These are phyloP conservation scores for Pecoramyces ruminantium DNA, from an alignment of 192 early-diverging fungal genomes.

Conservation along the genomic window DNA sequence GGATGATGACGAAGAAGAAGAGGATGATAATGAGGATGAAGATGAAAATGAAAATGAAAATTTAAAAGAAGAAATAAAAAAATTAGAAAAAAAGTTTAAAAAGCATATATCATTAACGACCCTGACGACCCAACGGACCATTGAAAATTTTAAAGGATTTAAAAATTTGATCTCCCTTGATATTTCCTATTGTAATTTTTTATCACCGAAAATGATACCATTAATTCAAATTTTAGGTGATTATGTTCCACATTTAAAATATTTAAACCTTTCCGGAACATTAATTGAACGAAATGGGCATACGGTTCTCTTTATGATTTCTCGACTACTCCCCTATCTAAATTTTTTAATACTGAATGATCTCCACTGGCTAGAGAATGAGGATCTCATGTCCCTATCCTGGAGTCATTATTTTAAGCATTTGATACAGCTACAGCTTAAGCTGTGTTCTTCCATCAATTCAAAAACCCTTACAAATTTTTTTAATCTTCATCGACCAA, in stretches of 20 bases:
- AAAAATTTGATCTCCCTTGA: neutral
- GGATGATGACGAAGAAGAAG: neutral
- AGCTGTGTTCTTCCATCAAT: neutral
- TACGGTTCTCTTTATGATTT: neutral
- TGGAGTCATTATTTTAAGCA: neutral
- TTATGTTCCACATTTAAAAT: neutral
- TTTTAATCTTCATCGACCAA: neutral
- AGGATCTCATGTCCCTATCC: neutral
- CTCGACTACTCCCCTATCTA: neutral
- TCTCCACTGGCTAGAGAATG: neutral
- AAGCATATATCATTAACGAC: neutral
- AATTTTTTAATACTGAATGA: neutral
- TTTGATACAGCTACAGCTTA: neutral
- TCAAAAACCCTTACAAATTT: neutral
- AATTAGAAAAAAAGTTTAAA: neutral
- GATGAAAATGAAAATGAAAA: neutral
- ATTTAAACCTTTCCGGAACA: neutral
- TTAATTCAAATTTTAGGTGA: neutral
- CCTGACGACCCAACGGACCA: neutral
- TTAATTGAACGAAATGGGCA: neutral
- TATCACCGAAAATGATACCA: neutral
- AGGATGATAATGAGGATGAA: neutral
- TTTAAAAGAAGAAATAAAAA: neutral
- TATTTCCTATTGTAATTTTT: neutral
- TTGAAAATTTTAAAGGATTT: neutral